Base-by-base conservation (phyloP, 2,329 filamentous ascomycete species). In the Microdochium paspali region DNA sequence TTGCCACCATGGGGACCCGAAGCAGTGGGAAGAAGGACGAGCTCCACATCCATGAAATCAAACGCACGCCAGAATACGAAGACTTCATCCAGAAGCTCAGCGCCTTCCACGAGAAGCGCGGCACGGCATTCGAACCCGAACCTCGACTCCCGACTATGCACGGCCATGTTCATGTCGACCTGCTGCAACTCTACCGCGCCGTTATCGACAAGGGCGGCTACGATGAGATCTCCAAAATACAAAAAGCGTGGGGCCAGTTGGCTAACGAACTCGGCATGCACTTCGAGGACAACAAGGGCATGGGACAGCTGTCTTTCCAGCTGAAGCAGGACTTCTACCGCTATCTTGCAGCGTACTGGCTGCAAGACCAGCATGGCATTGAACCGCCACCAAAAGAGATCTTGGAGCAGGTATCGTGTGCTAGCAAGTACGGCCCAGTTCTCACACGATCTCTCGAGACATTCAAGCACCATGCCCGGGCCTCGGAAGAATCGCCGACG, bases 261-360 rank as follows among this genome's bases (percentile, higher is more conserved):
- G 87, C 85, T 12, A 76, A 82, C 46, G 83, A 90, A 56, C 84
- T 95, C 49, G 80, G 87, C 45, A 79, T 90, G 53, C 81, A 81
- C 59, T 82, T 82, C 48, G 76, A 78, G 58, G 90, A 91, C 60
- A 81, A 87, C 28, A 64, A 63, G 40, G 59, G 57, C 6, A 50
- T 78, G 52, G 77, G 88, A 6, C 87, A 88, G n/a, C 81, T 89
- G 50, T 89, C 88, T 13, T 95, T 94, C 67, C 79, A 85, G 50
- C 72, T 95, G 48, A 95, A 95, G 69, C 85, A 86, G 48, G 82
- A 86, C 52, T 95, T 93, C 69, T 94, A 94, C 72, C 90, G 89
- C 65, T 89, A 91, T 58, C 77, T 95, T 42, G 85, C 85, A 12
- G 89, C 90, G 2, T 95, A 86, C 66, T 90, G 95, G 66, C 93